Evolutionary conservation across 768 basidiomycete species (phyloP), one percentile per base, ranked within the genome.

Genomic region (Russula brevipes): DNA sequence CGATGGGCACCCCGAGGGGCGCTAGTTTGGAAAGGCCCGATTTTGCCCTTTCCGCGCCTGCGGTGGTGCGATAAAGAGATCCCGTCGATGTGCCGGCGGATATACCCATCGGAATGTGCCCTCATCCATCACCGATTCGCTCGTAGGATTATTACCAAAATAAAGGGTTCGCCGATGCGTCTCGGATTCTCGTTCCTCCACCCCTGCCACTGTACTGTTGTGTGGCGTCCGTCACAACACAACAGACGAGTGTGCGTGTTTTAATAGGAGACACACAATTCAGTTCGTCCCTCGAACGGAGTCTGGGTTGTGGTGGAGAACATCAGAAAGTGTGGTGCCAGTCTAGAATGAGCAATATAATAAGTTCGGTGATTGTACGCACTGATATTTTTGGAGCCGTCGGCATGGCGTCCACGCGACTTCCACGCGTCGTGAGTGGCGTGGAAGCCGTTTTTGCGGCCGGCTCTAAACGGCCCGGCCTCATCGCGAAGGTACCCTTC

Each of bases 181-280:
- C 45, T 47, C 54, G 30, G 60, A 56, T 61, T 55, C 60, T 57
- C 44, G 49, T 57, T 30, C 17, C 24, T 19, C 52, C 16, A 19
- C 9, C 33, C 11, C 33, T 54, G 45, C 61, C 45, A 51, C 38
- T 31, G 55, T 42, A 5, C 5, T 42, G 41, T 50, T 14, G n/a
- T n/a, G 11, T 46, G 14, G n/a, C 8, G 35, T 30, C 52, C 24
- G 24, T 24, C 24, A 24, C 24, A 24, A 24, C 24, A 24, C 24
- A 24, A 31, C 35, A 17, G 53, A 54, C 47, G 24, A 51, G 50
- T 45, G 50, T 36, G 41, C 31, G 17, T 52, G 49, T 44, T 52
- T 45, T 45, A 77, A 77, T 78, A 53, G 33, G 59, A 59, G 35
- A 61, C 70, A 61, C 70, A 80, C 38, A 68, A 74, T 2, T 78